A percentile compares a stretch with the other conserved stretches of the same genome.
Conservation (phyloP, 371 early-diverging fungal genomes). For the Nosema granulosis region DNA sequence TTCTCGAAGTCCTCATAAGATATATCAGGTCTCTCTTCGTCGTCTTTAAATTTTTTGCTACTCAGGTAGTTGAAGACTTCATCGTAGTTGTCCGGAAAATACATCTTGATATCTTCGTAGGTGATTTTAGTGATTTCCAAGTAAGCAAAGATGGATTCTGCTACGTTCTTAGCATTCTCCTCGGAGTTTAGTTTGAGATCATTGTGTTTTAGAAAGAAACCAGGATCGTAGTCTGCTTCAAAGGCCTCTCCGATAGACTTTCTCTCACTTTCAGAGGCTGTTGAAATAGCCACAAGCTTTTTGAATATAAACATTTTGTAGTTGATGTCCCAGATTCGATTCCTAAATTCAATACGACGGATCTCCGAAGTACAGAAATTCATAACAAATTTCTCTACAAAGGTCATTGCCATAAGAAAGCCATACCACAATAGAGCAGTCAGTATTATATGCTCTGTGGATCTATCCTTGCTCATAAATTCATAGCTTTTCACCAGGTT, state of each 20-base stretch:
- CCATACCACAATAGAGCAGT: conserved; percentile 56
- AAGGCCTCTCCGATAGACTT: conserved; percentile 29
- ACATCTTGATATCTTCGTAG: conserved; percentile 40
- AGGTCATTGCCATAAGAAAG: conserved; percentile 48
- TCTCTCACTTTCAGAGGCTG: conserved; percentile 1
- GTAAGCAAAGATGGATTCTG: conserved; percentile 58
- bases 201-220: conserved; percentile 59
- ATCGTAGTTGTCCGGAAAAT: conserved; percentile 50
- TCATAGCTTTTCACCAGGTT: conserved; percentile 52
- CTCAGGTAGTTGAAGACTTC: conserved; percentile 44
- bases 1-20: conserved; percentile 41
- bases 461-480: not conserved
- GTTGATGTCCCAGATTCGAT: conserved; percentile 64
- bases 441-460: conserved; percentile 16
- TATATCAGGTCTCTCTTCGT: conserved; percentile 22
- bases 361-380: conserved; percentile 59
- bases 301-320: conserved; percentile 64
- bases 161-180: conserved; percentile 53
- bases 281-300: conserved; percentile 55
- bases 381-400: conserved; percentile 62
- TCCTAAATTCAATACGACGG: conserved; percentile 54
- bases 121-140: conserved; percentile 32
- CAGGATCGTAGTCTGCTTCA: conserved; percentile 54
- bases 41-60: conserved; percentile 15
- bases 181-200: conserved; percentile 54